Evolutionary conservation across 192 early-diverging fungal genomes (phyloP).

Genomic region (Martensiomyces pterosporus): DNA sequence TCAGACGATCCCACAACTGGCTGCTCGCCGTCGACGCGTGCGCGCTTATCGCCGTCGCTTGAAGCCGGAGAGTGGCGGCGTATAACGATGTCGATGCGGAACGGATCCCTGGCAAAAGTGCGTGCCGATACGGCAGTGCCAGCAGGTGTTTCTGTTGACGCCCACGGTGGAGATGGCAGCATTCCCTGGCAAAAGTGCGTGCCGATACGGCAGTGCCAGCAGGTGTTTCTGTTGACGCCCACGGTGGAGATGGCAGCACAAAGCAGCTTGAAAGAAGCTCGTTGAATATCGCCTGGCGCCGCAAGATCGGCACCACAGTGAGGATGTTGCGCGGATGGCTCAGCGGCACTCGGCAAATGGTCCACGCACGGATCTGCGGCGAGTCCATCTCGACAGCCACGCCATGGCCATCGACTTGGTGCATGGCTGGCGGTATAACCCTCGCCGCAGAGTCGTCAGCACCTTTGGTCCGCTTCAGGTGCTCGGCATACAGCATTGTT

Average conservation of each 20-base stretch:
- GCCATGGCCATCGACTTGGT: not conserved
- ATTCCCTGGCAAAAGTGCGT: constrained; percentile 35
- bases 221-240: not conserved
- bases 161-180: not conserved
- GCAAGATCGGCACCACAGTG: constrained; percentile 20
- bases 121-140: constrained; percentile 3
- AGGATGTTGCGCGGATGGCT: constrained; percentile 13
- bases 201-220: constrained; percentile 1
- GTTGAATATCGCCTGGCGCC: constrained; percentile 45
- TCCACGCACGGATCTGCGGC: constrained; percentile 47
- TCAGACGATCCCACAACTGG: not conserved
- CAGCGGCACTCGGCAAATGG: constrained; percentile 27
- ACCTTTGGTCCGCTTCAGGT: not conserved
- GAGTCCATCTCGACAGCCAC: constrained; percentile 6
- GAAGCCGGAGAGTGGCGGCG: too few relatives aligned
- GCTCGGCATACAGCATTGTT: constrained; percentile 6
- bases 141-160: not conserved
- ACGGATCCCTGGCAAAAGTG: constrained; percentile 42
- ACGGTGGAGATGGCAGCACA: not conserved
- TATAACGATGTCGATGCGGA: constrained; percentile 37
- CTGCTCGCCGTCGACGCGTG: constrained; percentile 5
- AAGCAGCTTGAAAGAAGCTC: constrained; percentile 39
- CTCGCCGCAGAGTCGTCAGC: not conserved
- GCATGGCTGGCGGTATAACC: not conserved
- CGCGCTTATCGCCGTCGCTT: constrained; percentile 1